Base-by-base conservation (phyloP, 2,329 filamentous ascomycete genomes). In the Penicillium sp. region DNA sequence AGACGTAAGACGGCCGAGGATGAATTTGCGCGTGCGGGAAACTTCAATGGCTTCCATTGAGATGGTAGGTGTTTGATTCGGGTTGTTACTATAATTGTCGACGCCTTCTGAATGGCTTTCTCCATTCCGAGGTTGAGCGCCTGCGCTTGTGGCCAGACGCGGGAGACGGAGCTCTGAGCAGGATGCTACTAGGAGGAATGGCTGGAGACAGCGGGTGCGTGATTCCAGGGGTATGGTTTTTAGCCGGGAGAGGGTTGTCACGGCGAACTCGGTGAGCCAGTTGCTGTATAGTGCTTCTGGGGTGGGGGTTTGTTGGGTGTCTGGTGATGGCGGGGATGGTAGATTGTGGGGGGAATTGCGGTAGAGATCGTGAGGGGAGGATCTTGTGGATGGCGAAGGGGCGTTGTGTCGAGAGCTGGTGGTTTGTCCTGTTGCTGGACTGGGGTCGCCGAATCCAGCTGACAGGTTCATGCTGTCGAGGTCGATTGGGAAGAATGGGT, bases 201-300 rank as follows among this genome's bases (percentile, higher is more conserved):
- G 81, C 60, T 84, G 81, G 11, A 82, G 75, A 54, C 80, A 82
- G 59, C 80, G 76, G 1, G 81, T 82, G 46, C 81, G 79, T 16
- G 82, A 84, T 52, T 80, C 79, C 5, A 79, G 69, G 0, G 82
- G 79, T 10, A 84, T 73, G 3, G 77, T 74, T 61, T 80, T 78
- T 13, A 84, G 72, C 31, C 77, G 74, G 25, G 76, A 73, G 44
- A 84, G 73, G 36, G 79, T 82, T 60, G 80, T 80, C 53, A 82
- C 68, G 8, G 81, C 78, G 53, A 82, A 79, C 29, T 78, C 76
- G 38, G 79, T 81, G 40, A 83, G 74, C 77, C 79, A 82, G 53
- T 53, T 64, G 51, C 71, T 61, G 50, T 69, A 67, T 33, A 70
- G 53, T 11, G 60, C 41, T 15, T 64, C 60, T 21, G 65, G 44